Conservation (phyloP, 108 stramenopile species). For the Halocafeteria seosinensis region DNA sequence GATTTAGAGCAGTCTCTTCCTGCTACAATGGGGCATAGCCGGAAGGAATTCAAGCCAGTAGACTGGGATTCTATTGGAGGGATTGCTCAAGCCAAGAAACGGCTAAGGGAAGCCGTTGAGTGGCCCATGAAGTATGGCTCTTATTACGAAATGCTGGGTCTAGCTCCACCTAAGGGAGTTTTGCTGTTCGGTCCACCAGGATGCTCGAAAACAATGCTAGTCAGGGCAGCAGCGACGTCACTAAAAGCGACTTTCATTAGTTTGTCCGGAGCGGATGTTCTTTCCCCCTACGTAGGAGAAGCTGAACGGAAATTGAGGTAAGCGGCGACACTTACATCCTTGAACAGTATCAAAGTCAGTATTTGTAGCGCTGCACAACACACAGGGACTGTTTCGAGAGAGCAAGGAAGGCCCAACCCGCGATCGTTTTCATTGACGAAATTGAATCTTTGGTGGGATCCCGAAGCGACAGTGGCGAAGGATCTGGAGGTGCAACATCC, state of each 20-base stretch:
- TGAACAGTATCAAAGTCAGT: no score
- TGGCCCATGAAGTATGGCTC: constrained; percentile 34
- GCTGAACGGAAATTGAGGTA: constrained; percentile 19
- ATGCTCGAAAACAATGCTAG: constrained; percentile 18
- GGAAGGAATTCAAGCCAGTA: no score
- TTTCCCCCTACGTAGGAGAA: constrained; percentile 8
- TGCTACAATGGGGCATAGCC: no score
- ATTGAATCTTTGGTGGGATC: constrained; percentile 37
- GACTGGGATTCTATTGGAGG: constrained; percentile 28
- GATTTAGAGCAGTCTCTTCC: no score
- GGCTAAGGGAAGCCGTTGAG: constrained; percentile 23
- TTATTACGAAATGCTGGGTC: constrained; percentile 20
- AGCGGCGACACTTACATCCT: no score
- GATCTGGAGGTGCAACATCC: constrained; percentile 21
- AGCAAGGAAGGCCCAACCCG: constrained; percentile 28
- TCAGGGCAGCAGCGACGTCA: neutral
- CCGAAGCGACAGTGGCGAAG: constrained; percentile 15
- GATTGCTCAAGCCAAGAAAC: constrained; percentile 34
- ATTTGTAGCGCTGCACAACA: no score
- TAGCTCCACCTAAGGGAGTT: constrained; percentile 24
- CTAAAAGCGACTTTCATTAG: constrained; percentile 4
- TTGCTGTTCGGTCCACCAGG: constrained; percentile 47
- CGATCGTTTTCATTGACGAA: constrained; percentile 45
- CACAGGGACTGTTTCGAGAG: constrained; percentile 31
- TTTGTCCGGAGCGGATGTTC: constrained; percentile 9